Percentiles rank a stretch among this genome's conserved stretches.
phyloP scores from a whole-genome alignment of 768 basidiomycete species.

The Mycena sanguinolenta region DNA sequence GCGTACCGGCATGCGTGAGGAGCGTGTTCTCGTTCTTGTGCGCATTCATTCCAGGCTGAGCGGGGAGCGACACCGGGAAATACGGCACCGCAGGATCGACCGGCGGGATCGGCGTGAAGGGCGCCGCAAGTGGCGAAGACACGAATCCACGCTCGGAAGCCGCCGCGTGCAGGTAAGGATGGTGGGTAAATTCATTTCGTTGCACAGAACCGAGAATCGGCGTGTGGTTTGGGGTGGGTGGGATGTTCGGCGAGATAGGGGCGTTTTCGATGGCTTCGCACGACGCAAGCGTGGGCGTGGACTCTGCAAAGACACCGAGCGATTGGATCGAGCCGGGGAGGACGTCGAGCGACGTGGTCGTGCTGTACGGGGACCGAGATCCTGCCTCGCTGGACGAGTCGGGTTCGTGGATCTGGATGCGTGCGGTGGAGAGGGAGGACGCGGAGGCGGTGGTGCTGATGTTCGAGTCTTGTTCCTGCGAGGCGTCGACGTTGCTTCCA shows the following conservation, averaged over 20 bases:
- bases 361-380: neutral
- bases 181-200: no score
- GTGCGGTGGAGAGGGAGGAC: neutral
- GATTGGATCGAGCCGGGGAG: neutral
- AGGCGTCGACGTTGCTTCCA: neutral
- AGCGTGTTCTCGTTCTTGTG: neutral
- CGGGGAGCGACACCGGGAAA: neutral
- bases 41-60: neutral
- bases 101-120: conserved; percentile 1
- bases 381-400: neutral
- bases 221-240: neutral
- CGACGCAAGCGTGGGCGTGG: neutral
- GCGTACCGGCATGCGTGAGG: neutral
- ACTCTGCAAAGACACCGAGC: neutral
- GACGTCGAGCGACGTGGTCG: neutral
- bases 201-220: neutral
- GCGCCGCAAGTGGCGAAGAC: neutral
- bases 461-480: neutral
- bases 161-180: neutral
- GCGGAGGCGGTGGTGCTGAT: neutral
- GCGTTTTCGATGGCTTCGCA: neutral
- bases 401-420: neutral
- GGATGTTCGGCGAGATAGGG: neutral
- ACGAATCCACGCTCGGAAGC: neutral
- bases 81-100: neutral